Conservation (phyloP, 805 yeast species). For the Ogataea methylovora region DNA sequence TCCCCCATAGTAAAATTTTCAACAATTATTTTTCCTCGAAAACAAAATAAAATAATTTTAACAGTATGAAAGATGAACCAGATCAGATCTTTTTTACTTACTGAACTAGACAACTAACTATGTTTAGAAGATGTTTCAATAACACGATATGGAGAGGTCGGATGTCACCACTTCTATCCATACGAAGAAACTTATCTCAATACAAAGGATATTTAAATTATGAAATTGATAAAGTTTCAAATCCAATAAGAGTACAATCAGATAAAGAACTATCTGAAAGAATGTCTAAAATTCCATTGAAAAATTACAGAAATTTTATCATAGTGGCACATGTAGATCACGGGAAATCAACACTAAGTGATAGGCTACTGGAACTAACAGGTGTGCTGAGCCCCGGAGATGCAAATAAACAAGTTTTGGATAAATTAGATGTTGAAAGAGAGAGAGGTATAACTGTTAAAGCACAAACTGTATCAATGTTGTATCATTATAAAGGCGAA, state of each 20-base stretch:
- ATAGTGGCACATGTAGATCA: conserved; percentile 93
- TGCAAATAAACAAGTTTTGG: conserved; percentile 75
- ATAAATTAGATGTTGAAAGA: conserved; percentile 87
- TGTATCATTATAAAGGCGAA: conserved; percentile 56
- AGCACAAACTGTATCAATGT: conserved; percentile 95
- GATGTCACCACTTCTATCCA: no score
- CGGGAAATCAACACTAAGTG: conserved; percentile 83
- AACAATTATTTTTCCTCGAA: no score
- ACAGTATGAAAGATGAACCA: no score
- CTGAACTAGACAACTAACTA: no score
- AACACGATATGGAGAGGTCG: no score
- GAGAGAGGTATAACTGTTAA: conserved; percentile 96
- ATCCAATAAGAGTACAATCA: conserved; percentile 17
- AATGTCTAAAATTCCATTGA: conserved; percentile 72
- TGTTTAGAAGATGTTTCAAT: no score
- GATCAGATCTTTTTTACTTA: no score
- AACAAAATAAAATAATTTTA: no score
- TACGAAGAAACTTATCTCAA: no score
- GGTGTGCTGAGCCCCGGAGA: conserved; percentile 75
- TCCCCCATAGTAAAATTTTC: no score
- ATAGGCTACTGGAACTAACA: conserved; percentile 78
- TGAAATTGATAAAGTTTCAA: conserved; percentile 16
- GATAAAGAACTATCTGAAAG: conserved; percentile 29
- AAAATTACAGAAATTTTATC: conserved; percentile 81
- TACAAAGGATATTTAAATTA: conserved; percentile 22